These are phyloP conservation scores for Naegleria gruberi DNA, from an alignment of 208 protist genomes.

Conservation along the genomic window DNA sequence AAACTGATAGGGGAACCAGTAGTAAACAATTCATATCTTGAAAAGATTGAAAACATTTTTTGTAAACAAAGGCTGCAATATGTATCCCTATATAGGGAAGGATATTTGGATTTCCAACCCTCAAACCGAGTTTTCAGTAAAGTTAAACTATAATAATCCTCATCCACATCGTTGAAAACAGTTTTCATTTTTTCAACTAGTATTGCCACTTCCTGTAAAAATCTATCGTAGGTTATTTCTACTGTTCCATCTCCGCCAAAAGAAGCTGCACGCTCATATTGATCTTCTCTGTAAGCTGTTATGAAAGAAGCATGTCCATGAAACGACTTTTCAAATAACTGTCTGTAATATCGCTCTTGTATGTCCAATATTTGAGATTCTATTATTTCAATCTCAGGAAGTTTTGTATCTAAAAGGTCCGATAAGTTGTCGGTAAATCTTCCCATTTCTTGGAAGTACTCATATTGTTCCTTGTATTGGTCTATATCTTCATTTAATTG, in stretches of 20 bases:
- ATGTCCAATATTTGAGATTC: not conserved
- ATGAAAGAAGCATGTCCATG: not conserved
- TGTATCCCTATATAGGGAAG: not conserved
- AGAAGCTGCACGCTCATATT: not conserved
- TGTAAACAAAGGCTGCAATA: constrained; percentile 8
- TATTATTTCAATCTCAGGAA: not conserved
- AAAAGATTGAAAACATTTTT: not conserved
- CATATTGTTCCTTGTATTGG: not conserved
- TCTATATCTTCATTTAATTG: not conserved
- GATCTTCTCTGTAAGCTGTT: not conserved
- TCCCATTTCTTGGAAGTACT: not conserved
- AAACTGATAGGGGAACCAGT: not conserved
- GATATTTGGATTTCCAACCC: not conserved
- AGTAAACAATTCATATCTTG: not conserved
- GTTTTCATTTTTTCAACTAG: not conserved
- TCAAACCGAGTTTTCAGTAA: not conserved
- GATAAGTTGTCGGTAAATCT: not conserved
- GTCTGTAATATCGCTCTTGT: not conserved
- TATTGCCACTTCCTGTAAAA: not conserved
- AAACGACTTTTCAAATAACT: not conserved
- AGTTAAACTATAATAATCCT: not conserved
- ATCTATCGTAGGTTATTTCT: not conserved
- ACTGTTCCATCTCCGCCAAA: not conserved
- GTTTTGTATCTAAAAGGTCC: not conserved
- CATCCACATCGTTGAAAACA: not conserved